Base-by-base conservation (phyloP, 257 asterid species). In the Petunia secreta region DNA sequence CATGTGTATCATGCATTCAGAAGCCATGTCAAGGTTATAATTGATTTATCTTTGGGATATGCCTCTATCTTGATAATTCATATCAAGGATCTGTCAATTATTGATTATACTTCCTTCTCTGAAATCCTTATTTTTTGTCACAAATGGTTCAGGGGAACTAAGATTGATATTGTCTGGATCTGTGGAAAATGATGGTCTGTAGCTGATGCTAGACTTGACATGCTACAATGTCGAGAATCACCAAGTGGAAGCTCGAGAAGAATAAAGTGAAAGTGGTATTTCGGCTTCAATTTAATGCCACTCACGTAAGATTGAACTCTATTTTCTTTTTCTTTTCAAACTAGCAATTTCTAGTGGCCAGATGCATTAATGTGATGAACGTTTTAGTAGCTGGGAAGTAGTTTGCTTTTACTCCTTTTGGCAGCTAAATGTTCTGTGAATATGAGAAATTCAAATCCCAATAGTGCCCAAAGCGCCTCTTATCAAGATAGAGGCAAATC, bases 171-270 rank as follows among this genome's bases (percentile, higher is more conserved):
- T 76, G 40, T 75, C 62, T 60, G 81, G 14, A 84, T 65, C 58
- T 6, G 63, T 58, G 73, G 48, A 8, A 54, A 71, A 76, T 39
- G 63, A 65, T 74, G 71, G 67, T 75, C 65, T 67, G 87, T 87
- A 77, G 87, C 85, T 85, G 87, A 88, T 87, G 90, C 85, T 88
- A 78, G 83, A 85, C 80, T 80, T 76, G 83, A 79, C 58, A 79
- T 76, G 89, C 85, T 80, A 89, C 79, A 87, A 96, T 96, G 99
- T 94, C 98, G 48, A 91, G 93, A 89, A 78, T 85, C 87, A 86
- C 94, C 2, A 96, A 94, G 92, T 96, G 99, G 99, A 96, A 94
- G 94, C 94, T 93, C 69, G 99, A 96, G 91, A 91, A 91, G 92
- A 91, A 87, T 80, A 96, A 96, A 96, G 95, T 94, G 65, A 96